A percentile compares a stretch with the other conserved stretches of the same genome.
phyloP scores from a whole-genome alignment of 2,329 filamentous ascomycete genomes.

The Sclerotinia borealis region DNA sequence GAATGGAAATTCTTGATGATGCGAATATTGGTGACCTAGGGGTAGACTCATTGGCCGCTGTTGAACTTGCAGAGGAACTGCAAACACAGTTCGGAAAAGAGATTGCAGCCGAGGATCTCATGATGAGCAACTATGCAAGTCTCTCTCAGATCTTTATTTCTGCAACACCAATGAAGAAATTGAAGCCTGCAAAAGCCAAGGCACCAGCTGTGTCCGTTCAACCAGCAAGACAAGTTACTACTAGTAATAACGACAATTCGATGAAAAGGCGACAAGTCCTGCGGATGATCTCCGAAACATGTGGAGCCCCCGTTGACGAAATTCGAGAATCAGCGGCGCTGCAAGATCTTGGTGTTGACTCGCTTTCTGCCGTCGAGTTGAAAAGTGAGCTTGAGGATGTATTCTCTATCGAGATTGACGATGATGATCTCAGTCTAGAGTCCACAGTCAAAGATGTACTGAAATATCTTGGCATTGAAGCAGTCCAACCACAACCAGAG shows the following conservation, averaged over 20 bases:
- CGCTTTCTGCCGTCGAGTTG: not conserved
- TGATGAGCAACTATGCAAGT: not conserved
- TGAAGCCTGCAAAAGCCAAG: not conserved
- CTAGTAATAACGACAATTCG: too few relatives aligned
- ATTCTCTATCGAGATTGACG: not conserved
- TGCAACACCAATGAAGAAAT: not conserved
- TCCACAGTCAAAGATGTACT: not conserved
- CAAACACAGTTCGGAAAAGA: constrained; percentile 24
- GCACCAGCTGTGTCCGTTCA: not conserved
- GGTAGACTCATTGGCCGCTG: constrained; percentile 35
- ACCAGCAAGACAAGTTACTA: not conserved
- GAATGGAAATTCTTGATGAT: constrained; percentile 17
- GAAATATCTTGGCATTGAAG: not conserved
- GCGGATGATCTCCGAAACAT: not conserved
- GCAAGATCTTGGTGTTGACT: constrained; percentile 2
- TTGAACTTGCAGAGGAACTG: constrained; percentile 33
- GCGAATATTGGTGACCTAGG: constrained; percentile 32
- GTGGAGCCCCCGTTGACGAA: not conserved
- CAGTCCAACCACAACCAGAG: not conserved
- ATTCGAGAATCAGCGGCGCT: not conserved
- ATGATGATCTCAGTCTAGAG: not conserved
- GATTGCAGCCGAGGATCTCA: not conserved
- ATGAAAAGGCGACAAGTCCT: not conserved
- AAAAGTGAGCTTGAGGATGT: not conserved
- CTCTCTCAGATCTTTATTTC: not conserved